These are phyloP conservation scores for Misopates orontium DNA, from an alignment of 257 asterid species.

Conservation along the genomic window DNA sequence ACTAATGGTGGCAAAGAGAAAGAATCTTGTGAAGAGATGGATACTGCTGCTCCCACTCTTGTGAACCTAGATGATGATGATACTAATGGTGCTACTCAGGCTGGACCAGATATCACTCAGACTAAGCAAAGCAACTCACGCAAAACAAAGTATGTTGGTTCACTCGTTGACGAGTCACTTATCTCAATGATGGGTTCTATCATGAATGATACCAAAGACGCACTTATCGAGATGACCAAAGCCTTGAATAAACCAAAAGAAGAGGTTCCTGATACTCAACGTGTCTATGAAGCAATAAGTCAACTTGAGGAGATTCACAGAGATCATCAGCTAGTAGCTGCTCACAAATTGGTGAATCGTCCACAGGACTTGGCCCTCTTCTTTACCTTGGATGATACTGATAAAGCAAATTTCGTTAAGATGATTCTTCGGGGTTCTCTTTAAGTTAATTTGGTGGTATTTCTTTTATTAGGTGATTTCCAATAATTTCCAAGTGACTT, in stretches of 20 bases:
- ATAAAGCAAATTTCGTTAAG: background rate
- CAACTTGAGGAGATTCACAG: no score
- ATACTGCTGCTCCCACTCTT: background rate
- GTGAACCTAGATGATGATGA: background rate
- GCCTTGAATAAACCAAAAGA: background rate
- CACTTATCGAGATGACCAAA: background rate
- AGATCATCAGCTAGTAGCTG: background rate
- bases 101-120: background rate
- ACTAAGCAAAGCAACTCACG: background rate
- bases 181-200: background rate
- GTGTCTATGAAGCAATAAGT: no score
- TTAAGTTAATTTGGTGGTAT: no score
- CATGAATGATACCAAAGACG: background rate
- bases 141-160: background rate
- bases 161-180: background rate
- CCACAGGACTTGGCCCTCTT: background rate
- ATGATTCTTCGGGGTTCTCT: background rate
- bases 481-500: no score
- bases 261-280: no score
- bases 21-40: background rate
- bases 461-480: no score
- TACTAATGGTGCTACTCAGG: background rate
- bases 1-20: background rate
- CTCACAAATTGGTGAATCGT: background rate
- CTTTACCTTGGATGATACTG: background rate